These are phyloP conservation scores for Plasmodium yoelii DNA, from an alignment of 169 alveolate species.

Conservation along the genomic window DNA sequence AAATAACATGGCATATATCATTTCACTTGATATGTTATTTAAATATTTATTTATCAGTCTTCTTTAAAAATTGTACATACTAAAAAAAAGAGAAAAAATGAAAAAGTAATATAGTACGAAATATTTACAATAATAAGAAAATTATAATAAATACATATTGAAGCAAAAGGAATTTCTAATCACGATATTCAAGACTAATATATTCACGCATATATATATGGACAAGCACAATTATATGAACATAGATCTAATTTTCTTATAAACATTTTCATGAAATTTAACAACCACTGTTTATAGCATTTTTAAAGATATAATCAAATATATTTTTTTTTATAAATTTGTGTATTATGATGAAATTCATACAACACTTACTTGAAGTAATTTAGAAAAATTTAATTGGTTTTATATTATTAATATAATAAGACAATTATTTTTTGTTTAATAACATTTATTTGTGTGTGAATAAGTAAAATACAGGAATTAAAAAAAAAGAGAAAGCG, in stretches of 20 bases:
- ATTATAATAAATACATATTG: constrained; percentile 11
- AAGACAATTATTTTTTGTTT: not conserved
- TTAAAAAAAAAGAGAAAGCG: not conserved
- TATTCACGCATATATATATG: not conserved
- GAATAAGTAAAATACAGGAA: too few species aligned
- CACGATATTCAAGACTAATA: not conserved
- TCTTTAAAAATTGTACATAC: constrained; percentile 1
- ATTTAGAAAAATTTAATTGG: too few species aligned
- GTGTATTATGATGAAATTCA: too few species aligned
- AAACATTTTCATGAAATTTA: too few species aligned
- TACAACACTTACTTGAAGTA: too few species aligned
- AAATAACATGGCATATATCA: not conserved
- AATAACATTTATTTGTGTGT: too few species aligned
- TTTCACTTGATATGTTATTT: not conserved
- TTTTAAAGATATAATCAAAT: too few species aligned
- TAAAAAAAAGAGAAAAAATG: constrained; percentile 3
- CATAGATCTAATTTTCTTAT: not conserved
- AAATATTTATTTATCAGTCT: constrained; percentile 5
- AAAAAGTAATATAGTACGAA: not conserved
- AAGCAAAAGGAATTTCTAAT: constrained; percentile 9
- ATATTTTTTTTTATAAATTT: not conserved
- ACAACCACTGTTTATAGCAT: too few species aligned
- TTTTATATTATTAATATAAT: not conserved
- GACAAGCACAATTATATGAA: not conserved
- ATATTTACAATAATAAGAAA: not conserved